phyloP scores from a whole-genome alignment of 306 rosid genomes.

The Fragaria ananassa region DNA sequence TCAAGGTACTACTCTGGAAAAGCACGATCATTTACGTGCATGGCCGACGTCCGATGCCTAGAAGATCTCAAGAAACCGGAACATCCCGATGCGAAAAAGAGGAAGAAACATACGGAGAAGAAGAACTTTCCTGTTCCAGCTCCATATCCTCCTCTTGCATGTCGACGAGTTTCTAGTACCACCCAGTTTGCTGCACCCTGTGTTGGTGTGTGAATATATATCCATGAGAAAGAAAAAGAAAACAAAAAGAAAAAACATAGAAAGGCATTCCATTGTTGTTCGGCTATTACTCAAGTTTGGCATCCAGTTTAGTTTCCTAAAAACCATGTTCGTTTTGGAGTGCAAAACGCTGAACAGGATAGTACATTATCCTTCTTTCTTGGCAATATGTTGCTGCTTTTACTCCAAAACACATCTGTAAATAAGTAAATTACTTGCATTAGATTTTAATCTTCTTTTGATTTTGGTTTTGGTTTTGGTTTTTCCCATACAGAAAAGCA shows the following conservation, averaged over 20 bases:
- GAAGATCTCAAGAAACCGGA: conserved; percentile 77
- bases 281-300: neutral
- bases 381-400: neutral
- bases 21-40: conserved; percentile 78
- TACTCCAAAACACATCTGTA: neutral
- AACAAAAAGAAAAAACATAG: neutral
- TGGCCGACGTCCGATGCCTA: conserved; percentile 54
- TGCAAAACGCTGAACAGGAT: neutral
- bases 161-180: conserved; percentile 53
- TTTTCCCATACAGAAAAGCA: neutral
- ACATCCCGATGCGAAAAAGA: conserved; percentile 51
- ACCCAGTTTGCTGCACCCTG: conserved; percentile 46
- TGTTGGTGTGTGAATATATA: conserved; percentile 36
- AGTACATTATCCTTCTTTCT: neutral
- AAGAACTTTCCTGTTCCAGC: conserved; percentile 24
- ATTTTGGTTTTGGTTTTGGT: neutral
- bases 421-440: neutral
- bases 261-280: neutral
- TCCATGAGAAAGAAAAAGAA: neutral
- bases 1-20: conserved; percentile 83
- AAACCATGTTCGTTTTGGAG: neutral
- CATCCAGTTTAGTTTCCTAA: neutral
- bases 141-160: conserved; percentile 36
- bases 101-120: conserved; percentile 54
- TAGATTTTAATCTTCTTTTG: neutral